Base-by-base conservation (phyloP, 495 filamentous ascomycete species). In the Hypoxylon lienhwacheense region DNA sequence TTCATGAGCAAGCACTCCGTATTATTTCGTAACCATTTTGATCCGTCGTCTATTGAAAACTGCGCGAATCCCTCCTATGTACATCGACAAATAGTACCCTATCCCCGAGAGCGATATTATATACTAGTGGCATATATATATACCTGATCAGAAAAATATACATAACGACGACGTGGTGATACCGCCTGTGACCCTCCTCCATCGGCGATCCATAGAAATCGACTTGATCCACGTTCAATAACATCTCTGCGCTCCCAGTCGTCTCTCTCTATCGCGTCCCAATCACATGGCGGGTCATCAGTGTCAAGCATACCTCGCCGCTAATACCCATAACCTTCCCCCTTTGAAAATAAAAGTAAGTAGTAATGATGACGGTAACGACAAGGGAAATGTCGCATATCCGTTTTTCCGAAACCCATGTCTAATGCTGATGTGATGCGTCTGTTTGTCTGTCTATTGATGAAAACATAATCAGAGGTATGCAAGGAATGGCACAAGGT, bases 121-220 rank as follows among this genome's bases (percentile, higher is more conserved):
- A 15, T 39, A 17, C 42, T 17, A 48, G 21, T 53, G 32, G 20
- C 36, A 52, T 48, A 11, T 28, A 45, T 59, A 61, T 61, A 24
- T 61, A 55, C 57, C 39, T 41, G 50, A 45, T 24, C 24, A 29
- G 35, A 49, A n/a, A n/a, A 50, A 46, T 51, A 61, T 55, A 61
- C 31, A 60, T 40, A 49, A 32, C 12, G 31, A 36, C 11, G 14
- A 31, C 35, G 34, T 39, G 31, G 19, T 39, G 33, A 42, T 31
- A 25, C 12, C 29, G 14, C 34, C 33, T 22, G 16, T 29, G 19
- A 5, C 36, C 37, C 22, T 19, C 25, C 24, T 32, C 29, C 2
- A 40, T 37, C 46, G 28, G n/a, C n/a, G n/a, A n/a, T n/a, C n/a
- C n/a, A n/a, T n/a, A n/a, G n/a, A n/a, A n/a, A n/a, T n/a, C n/a